Conservation (phyloP, 179 eudicot genomes). For the Heliamphora pulchella region DNA sequence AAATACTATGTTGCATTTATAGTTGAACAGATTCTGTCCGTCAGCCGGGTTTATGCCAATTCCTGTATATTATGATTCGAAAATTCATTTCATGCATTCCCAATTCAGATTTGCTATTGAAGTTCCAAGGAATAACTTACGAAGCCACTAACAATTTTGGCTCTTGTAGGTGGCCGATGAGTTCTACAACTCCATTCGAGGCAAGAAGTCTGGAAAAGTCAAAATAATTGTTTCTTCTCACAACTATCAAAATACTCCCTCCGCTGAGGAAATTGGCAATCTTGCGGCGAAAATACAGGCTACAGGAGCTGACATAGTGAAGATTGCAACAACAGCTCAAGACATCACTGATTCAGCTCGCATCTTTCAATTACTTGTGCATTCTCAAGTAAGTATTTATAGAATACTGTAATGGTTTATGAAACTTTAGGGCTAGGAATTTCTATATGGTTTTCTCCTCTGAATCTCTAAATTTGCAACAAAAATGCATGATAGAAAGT, state of each 20-base stretch:
- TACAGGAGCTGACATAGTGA: conserved; percentile 73
- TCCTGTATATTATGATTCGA: neutral
- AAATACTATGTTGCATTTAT: neutral
- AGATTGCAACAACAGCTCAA: conserved; percentile 63
- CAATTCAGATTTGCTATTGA: neutral
- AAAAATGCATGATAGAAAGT: neutral
- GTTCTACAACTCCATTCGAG: conserved; percentile 37
- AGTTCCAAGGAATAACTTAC: neutral
- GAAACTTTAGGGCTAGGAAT: neutral
- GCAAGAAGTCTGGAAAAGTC: conserved; percentile 47
- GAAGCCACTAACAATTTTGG: neutral
- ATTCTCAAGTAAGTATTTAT: conserved; percentile 54
- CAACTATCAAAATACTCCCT: conserved; percentile 57
- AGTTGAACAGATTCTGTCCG: neutral
- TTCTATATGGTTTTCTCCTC: neutral
- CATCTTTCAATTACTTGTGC: conserved; percentile 51
- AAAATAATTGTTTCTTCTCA: conserved; percentile 62
- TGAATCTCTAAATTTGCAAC: conserved; percentile 4
- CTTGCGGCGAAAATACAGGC: conserved; percentile 59
- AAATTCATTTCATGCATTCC: neutral
- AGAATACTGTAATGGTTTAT: neutral
- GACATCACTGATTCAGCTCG: conserved; percentile 69
- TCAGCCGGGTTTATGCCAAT: neutral
- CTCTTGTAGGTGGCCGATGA: conserved; percentile 52
- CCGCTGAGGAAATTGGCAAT: conserved; percentile 55